Evolutionary conservation across 169 alveolate species (phyloP), one percentile per base, ranked within the genome.

Genomic region (Besnoitia besnoiti): DNA sequence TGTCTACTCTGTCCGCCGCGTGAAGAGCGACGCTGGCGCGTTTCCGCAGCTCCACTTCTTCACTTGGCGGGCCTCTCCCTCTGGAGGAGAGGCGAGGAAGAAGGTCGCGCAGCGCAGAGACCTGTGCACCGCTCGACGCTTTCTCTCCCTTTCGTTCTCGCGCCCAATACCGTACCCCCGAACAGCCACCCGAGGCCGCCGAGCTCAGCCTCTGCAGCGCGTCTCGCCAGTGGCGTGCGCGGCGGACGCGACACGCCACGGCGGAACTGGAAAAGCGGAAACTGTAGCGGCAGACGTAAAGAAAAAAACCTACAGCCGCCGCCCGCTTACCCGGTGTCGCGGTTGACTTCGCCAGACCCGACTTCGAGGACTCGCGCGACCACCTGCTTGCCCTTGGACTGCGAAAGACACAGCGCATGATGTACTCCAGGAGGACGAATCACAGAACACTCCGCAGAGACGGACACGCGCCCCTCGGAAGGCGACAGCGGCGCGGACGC

Each of bases 141-240:
- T n/a, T n/a, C n/a, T n/a, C n/a, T n/a, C 33, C 67, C 5, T 55
- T 19, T 5, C 24, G 12, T 73, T 73, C 40, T 89, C 85, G 85
- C 92, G 92, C 92, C 92, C 30, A 44, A 44, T 62, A 89, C 92
- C 92, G 46, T 89, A 89, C 92, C 92, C 77, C 55, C 77, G 92
- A 62, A 49, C 92, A 73, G 49, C 88, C 46, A 42, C 88, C 37
- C 85, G 24, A 73, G 85, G 73, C 39, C 47, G 75, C 7, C 92
- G 62, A 80, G 92, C 92, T 89, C 92, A 75, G 87, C 92, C 92
- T 30, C 37, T 50, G 24, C n/a, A n/a, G 47, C 40, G 47, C 40
- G 12, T 35, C 82, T 19, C 8, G 21, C 12, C 4, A n/a, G n/a
- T n/a, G n/a, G n/a, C n/a, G n/a, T n/a, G n/a, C n/a, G n/a, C n/a